Base-by-base conservation (phyloP, 2,329 filamentous ascomycete species). In the Alternaria angustiovoidea region DNA sequence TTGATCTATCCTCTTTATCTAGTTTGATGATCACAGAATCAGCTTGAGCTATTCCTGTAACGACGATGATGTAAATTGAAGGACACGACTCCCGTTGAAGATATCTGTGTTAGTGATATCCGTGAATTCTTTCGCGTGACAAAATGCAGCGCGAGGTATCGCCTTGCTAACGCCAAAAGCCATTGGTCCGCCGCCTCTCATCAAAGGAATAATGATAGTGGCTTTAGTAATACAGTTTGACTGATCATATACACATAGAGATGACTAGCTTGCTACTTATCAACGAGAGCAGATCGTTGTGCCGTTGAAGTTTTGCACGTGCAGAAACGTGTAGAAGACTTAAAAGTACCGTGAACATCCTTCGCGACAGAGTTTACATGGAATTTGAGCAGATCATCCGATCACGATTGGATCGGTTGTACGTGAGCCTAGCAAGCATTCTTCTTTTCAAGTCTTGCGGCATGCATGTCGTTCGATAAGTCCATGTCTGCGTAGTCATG, bases 141-240 rank as follows among this genome's bases (percentile, higher is more conserved):
- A 48, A 53, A 88, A 87, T 69, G 78, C 81, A 4, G 86, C 85
- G 0, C 57, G 59, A 0, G 83, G 84, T 5, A 90, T 83, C 0
- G 78, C 84, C 0, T 86, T 80, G 63, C 74, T 85, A 46, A 90
- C 78, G 0, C 87, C 87, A 1, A 83, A 71, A 0, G 88, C 88
- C 84, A 90, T 87, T 0, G 87, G 81, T 62, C 89, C 86, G 8
- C 87, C 87, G 2, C 84, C 86, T 8, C 86, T 84, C 87, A 90
- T 89, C n/a, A 89, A 62, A 0, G 87, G 80, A 0, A 89, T 75
- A 47, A 90, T 88, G 1, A 80, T 58, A 0, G 85, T 89, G 8
- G 76, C 54, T 1, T 75, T 7, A 67, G 2, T 20, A 8, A 1
- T 8, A n/a, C 36, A 39, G 36, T 2, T n/a, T 39, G n/a, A 8